These are phyloP conservation scores for Amniculicola lignicola DNA, from an alignment of 495 filamentous ascomycete genomes.

Conservation along the genomic window DNA sequence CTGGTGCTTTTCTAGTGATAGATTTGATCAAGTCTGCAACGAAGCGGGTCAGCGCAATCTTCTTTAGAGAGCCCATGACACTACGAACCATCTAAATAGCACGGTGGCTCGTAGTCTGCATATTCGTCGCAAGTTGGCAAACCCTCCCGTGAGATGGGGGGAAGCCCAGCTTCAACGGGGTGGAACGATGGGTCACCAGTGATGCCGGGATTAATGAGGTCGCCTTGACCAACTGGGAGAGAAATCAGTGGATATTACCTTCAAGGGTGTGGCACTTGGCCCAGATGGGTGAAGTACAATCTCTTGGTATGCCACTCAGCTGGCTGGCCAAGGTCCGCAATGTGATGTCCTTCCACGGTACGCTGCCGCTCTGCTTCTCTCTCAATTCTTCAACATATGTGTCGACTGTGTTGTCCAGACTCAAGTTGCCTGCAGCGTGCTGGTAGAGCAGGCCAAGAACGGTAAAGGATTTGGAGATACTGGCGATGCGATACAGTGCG, in stretches of 20 bases:
- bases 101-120: slow-evolving; percentile 14
- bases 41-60: background rate
- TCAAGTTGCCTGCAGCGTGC: slow-evolving; percentile 39
- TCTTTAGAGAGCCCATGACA: background rate
- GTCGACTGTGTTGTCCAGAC: slow-evolving; percentile 37
- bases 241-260: slow-evolving; percentile 16
- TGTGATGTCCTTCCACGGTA: slow-evolving; percentile 44
- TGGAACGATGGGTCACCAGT: background rate
- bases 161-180: slow-evolving; percentile 28
- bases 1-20: slow-evolving; percentile 23
- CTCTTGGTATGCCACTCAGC: slow-evolving; percentile 40
- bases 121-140: slow-evolving; percentile 36
- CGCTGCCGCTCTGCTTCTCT: slow-evolving; percentile 20
- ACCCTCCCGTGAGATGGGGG: slow-evolving; percentile 31
- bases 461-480: slow-evolving; percentile 42
- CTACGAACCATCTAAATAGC: background rate
- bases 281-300: slow-evolving; percentile 12
- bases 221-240: slow-evolving; percentile 22
- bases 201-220: slow-evolving; percentile 25
- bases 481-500: slow-evolving; percentile 41
- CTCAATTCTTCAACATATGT: slow-evolving; percentile 36
- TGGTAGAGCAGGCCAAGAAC: slow-evolving; percentile 39
- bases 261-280: background rate
- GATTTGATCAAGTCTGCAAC: slow-evolving; percentile 25
- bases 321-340: slow-evolving; percentile 40